Percentiles rank a stretch among this genome's conserved stretches.
Evolutionary conservation across 371 early-diverging fungal species (phyloP).

Genomic region (Paramicrosporidium saccamoebae): DNA sequence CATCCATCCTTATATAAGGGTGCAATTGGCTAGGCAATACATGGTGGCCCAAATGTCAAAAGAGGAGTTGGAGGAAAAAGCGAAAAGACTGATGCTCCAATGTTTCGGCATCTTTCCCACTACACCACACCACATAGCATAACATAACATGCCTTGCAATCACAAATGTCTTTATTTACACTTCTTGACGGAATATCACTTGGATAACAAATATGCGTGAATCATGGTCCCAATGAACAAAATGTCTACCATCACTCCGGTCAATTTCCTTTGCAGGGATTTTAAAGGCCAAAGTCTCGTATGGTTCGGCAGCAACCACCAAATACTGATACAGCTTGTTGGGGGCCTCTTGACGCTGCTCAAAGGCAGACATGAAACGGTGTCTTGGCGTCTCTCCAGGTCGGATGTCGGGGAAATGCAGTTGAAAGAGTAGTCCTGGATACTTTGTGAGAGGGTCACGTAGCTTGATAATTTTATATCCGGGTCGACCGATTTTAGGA

Average conservation of each 20-base stretch:
- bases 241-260: slow-evolving; percentile 37
- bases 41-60: too few relatives aligned
- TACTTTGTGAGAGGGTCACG: slow-evolving; percentile 56
- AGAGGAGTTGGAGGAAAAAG: too few relatives aligned
- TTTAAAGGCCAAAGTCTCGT: slow-evolving; percentile 79
- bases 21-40: too few relatives aligned
- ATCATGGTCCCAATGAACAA: slow-evolving; percentile 80
- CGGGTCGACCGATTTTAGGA: slow-evolving; percentile 88
- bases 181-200: too few relatives aligned
- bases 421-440: slow-evolving; percentile 63
- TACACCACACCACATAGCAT: too few relatives aligned
- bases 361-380: slow-evolving; percentile 91
- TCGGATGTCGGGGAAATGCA: slow-evolving; percentile 66
- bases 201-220: too few relatives aligned
- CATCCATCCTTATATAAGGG: too few relatives aligned
- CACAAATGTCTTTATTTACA: too few relatives aligned
- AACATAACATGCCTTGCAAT: too few relatives aligned
- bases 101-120: too few relatives aligned
- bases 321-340: slow-evolving; percentile 66
- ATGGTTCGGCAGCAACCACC: slow-evolving; percentile 81
- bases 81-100: too few relatives aligned
- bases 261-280: slow-evolving; percentile 72
- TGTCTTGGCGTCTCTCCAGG: slow-evolving; percentile 39
- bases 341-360: slow-evolving; percentile 67
- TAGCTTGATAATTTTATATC: slow-evolving; percentile 77